These are phyloP conservation scores for Hebeloma cylindrosporum DNA, from an alignment of 768 basidiomycete species.

Conservation along the genomic window DNA sequence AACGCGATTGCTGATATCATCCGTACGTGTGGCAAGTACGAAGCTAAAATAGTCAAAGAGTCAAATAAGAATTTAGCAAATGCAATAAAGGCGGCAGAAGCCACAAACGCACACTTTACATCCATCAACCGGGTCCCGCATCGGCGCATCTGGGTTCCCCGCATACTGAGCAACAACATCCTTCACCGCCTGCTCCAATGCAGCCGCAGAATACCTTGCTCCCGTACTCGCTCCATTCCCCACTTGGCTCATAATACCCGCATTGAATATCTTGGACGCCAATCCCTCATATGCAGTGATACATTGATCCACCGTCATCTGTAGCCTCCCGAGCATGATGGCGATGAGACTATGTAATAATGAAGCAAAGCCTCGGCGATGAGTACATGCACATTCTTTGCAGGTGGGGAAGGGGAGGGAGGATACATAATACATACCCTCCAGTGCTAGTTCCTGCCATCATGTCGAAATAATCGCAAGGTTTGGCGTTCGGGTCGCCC, in stretches of 20 bases:
- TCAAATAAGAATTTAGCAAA: neutral
- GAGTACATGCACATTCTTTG: neutral
- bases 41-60: constrained; percentile 19
- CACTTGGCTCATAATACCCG: constrained; percentile 12
- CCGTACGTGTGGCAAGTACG: constrained; percentile 24
- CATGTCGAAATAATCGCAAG: constrained; percentile 36
- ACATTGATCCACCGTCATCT: constrained; percentile 35
- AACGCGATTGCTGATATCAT: constrained; percentile 26
- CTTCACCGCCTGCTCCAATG: constrained; percentile 28
- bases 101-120: constrained; percentile 33
- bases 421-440: constrained; percentile 28
- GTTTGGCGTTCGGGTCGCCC: constrained; percentile 22
- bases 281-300: constrained; percentile 28
- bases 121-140: constrained; percentile 23
- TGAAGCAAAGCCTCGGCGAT: neutral
- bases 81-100: neutral
- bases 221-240: constrained; percentile 21
- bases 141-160: constrained; percentile 26
- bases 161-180: constrained; percentile 23
- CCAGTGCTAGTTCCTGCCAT: constrained; percentile 37
- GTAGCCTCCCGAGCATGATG: constrained; percentile 38
- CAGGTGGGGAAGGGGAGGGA: no score
- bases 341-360: constrained; percentile 28
- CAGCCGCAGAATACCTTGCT: constrained; percentile 23
- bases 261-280: constrained; percentile 31